A percentile compares a stretch with the other conserved stretches of the same genome.
phyloP scores from a whole-genome alignment of 164 flowering plant genomes.

The Cinnamomum micranthum region DNA sequence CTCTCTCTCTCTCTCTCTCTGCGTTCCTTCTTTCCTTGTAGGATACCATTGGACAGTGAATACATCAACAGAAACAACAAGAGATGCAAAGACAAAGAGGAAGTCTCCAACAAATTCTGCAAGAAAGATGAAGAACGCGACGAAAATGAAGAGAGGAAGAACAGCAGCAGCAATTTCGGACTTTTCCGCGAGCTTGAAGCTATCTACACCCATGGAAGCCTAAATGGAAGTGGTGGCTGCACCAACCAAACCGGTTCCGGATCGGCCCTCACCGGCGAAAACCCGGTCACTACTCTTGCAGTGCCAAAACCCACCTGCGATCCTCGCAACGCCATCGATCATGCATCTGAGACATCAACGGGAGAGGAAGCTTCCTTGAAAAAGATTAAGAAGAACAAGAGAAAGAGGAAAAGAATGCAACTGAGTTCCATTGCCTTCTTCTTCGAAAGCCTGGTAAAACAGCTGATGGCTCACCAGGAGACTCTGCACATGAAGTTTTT shows the following conservation, averaged over 20 bases:
- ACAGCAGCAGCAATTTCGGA: slow-evolving; percentile 17
- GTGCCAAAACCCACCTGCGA: slow-evolving; percentile 24
- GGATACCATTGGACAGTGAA: slow-evolving; percentile 17
- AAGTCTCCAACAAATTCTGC: background rate
- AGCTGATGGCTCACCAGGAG: slow-evolving; percentile 19
- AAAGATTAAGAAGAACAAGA: slow-evolving; percentile 7
- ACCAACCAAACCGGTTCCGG: slow-evolving; percentile 23
- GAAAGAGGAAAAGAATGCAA: slow-evolving; percentile 10
- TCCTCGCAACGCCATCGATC: slow-evolving; percentile 12
- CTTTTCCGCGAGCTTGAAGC: slow-evolving; percentile 42
- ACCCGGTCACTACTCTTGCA: background rate
- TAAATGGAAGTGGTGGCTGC: slow-evolving; percentile 11
- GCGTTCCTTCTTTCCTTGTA: slow-evolving; percentile 11
- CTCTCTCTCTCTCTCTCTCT: background rate
- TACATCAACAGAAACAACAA: slow-evolving; percentile 2
- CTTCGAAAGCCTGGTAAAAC: slow-evolving; percentile 17
- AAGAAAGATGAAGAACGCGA: slow-evolving; percentile 8
- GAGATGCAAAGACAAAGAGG: slow-evolving; percentile 8
- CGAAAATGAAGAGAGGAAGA: slow-evolving; percentile 13
- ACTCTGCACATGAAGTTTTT: slow-evolving; percentile 12
- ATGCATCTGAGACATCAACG: slow-evolving; percentile 25
- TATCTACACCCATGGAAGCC: slow-evolving; percentile 16
- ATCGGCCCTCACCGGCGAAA: slow-evolving; percentile 20
- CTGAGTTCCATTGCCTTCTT: slow-evolving; percentile 12
- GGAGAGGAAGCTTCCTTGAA: slow-evolving; percentile 24